Percentiles rank a stretch among this genome's conserved stretches.
Evolutionary conservation across 2,329 filamentous ascomycete genomes (phyloP).

Genomic region (Sphaerulina musiva): DNA sequence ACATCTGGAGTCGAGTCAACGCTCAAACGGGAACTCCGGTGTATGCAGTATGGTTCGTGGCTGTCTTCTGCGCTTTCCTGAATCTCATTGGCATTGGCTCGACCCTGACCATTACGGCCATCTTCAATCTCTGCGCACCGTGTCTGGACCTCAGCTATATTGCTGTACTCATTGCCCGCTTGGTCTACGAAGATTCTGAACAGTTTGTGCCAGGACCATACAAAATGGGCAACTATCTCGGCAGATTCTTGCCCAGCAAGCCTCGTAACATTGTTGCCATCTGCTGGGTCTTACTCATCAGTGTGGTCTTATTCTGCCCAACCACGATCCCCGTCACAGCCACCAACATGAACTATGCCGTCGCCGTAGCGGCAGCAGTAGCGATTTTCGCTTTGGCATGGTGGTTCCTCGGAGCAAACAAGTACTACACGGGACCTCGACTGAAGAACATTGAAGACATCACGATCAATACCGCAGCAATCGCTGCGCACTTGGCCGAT

Average conservation of each 20-base stretch:
- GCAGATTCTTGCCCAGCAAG: conserved; percentile 44
- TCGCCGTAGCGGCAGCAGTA: conserved; percentile 45
- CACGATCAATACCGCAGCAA: neutral
- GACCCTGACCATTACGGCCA: conserved; percentile 45
- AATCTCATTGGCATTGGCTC: conserved; percentile 49
- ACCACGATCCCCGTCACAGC: conserved; percentile 39
- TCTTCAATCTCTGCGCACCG: conserved; percentile 45
- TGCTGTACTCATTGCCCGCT: conserved; percentile 51
- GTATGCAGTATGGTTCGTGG: conserved; percentile 59
- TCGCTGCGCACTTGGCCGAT: neutral
- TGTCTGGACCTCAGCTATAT: conserved; percentile 51
- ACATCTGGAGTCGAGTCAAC: conserved; percentile 39
- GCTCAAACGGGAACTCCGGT: conserved; percentile 53
- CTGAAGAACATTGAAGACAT: conserved; percentile 46
- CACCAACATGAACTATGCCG: conserved; percentile 45
- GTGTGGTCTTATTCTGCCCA: conserved; percentile 52
- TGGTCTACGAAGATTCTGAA: conserved; percentile 8
- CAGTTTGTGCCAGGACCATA: conserved; percentile 22
- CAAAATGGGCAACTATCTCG: conserved; percentile 30
- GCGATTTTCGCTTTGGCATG: conserved; percentile 42
- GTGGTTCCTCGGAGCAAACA: conserved; percentile 38
- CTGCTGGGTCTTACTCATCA: conserved; percentile 58
- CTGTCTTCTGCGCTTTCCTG: conserved; percentile 49
- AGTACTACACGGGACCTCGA: conserved; percentile 54
- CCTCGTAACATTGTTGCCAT: conserved; percentile 43